phyloP scores from a whole-genome alignment of 23 red algal species.

The Cyanidiococcus yangmingshanensis region DNA sequence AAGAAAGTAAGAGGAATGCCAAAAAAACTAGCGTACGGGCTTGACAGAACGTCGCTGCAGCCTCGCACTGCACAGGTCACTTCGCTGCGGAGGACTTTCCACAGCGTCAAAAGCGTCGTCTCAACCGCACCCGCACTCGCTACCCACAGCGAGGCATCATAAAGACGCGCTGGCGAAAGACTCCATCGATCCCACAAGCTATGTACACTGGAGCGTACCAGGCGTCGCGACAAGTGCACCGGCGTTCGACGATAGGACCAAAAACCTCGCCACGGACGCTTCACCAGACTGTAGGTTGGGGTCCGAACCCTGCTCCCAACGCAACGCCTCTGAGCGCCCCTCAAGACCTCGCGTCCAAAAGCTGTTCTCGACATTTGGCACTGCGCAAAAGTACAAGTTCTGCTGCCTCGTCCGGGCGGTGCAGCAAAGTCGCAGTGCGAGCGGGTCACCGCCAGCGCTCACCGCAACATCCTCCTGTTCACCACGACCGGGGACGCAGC shows the following conservation, averaged over 20 bases:
- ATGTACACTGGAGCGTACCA: background rate
- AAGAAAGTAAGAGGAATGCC: constrained; percentile 74
- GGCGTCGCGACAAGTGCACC: background rate
- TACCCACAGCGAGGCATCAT: constrained; percentile 11
- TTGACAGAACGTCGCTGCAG: constrained; percentile 69
- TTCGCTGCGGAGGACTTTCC: constrained; percentile 52
- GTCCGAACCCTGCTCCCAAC: background rate
- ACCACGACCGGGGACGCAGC: too few relatives aligned
- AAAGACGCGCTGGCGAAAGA: background rate
- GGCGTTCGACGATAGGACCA: background rate
- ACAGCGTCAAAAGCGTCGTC: constrained; percentile 54
- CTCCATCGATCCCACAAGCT: background rate
- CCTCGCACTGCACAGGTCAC: constrained; percentile 65
- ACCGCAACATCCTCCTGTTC: too few relatives aligned
- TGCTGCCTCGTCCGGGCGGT: too few relatives aligned
- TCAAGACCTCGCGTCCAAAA: too few relatives aligned
- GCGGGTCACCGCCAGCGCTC: too few relatives aligned
- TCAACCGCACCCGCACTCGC: constrained; percentile 44
- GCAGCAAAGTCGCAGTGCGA: too few relatives aligned
- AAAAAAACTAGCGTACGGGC: constrained; percentile 61
- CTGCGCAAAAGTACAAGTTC: too few relatives aligned
- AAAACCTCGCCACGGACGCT: background rate
- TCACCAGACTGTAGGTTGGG: background rate
- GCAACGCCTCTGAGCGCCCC: background rate
- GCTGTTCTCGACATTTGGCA: too few relatives aligned